These are phyloP conservation scores for Elsinoe perseae DNA, from an alignment of 2,329 filamentous ascomycete genomes.

Conservation along the genomic window DNA sequence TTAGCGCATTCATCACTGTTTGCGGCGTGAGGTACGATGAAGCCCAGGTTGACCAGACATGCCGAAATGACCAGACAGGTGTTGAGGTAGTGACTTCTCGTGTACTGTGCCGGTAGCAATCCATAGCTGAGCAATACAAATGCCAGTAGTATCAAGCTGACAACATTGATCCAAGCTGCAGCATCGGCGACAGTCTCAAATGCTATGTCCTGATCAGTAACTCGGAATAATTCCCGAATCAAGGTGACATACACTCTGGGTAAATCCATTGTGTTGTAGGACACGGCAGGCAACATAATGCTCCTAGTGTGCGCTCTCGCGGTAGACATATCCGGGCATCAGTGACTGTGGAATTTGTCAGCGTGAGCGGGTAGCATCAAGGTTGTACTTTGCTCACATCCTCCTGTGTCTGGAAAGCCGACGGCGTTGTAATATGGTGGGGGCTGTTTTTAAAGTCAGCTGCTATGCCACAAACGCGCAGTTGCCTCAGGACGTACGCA, in stretches of 20 bases:
- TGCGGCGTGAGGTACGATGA: conserved; percentile 76
- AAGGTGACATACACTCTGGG: conserved; percentile 42
- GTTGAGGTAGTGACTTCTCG: conserved; percentile 85
- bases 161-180: conserved; percentile 78
- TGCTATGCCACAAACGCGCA: conserved; percentile 1
- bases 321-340: conserved; percentile 52
- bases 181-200: conserved; percentile 52
- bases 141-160: conserved; percentile 60
- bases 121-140: conserved; percentile 76
- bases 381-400: conserved; percentile 50
- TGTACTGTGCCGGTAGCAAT: conserved; percentile 76
- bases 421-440: conserved; percentile 60
- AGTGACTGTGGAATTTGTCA: conserved; percentile 39
- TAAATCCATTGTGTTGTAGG: conserved; percentile 74
- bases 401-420: conserved; percentile 52
- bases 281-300: conserved; percentile 81
- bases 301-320: conserved; percentile 35
- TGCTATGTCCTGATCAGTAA: conserved; percentile 27
- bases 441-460: conserved; percentile 15
- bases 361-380: conserved; percentile 17
- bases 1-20: conserved; percentile 79
- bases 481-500: conserved; percentile 12
- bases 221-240: neutral
- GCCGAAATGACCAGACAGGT: conserved; percentile 74
- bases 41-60: conserved; percentile 79